Evolutionary conservation across 2,329 filamentous ascomycete species (phyloP), one percentile per base, ranked within the genome.

Genomic region (Graphilbum ipis-grandicollis): DNA sequence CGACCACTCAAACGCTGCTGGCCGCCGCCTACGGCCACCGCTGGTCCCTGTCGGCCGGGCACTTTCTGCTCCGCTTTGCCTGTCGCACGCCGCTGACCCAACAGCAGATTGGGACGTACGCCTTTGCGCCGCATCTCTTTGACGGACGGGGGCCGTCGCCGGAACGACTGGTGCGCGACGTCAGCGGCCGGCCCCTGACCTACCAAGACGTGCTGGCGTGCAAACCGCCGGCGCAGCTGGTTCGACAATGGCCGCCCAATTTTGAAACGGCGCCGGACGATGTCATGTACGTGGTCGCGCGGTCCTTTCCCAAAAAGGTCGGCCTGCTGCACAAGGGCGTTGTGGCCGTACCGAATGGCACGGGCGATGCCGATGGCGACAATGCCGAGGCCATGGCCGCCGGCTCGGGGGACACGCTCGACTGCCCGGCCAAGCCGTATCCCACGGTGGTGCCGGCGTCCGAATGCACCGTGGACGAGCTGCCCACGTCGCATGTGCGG

Each of bases 321-420:
- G 74, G 80, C 46, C 73, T 76, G 34, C 58, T 81, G 5, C 71
- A 75, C 42, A 51, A 36, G 2, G 46, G 35, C 5, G 22, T 1
- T 1, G 41, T 30, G 41, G 47, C 22, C 28, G 38, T 25, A 13
- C 23, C 23, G 23, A n/a, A n/a, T n/a, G n/a, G n/a, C n/a, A n/a
- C n/a, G n/a, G n/a, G n/a, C n/a, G 23, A 23, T 9, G 29, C 35
- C 13, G 18, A 19, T 13, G 26, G 14, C 18, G 14, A 28, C 14
- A n/a, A n/a, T n/a, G 26, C 26, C 14, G 26, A 28, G 8, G 26
- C 21, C 21, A 10, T 6, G 6, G 21, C 21, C 21, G 21, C 5
- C 21, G 21, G 6, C 21, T n/a, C n/a, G n/a, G n/a, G n/a, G n/a
- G 21, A 23, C 21, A 10, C 21, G 6, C 6, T 6, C 21, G 21